Evolutionary conservation across 2,329 filamentous ascomycete species (phyloP).

Genomic region (Canariomyces notabilis): DNA sequence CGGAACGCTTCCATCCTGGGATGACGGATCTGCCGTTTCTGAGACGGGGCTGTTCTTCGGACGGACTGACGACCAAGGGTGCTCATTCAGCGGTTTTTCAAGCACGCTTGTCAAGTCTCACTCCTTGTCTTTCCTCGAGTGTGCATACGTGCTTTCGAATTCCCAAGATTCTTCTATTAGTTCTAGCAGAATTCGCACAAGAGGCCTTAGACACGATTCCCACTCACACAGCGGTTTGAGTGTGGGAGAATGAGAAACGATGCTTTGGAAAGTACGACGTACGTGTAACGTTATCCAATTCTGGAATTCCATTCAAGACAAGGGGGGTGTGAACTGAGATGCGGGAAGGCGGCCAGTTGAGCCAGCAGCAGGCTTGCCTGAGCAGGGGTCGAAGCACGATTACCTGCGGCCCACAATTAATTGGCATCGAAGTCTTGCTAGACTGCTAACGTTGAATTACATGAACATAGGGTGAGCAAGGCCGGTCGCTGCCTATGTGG

Average conservation of each 20-base stretch:
- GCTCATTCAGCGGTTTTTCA: constrained; percentile 11
- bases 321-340: neutral
- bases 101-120: too few species aligned
- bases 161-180: too few species aligned
- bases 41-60: constrained; percentile 6
- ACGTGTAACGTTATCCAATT: too few species aligned
- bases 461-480: neutral
- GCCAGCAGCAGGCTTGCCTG: neutral
- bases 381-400: neutral
- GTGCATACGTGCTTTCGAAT: too few species aligned
- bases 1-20: constrained; percentile 19
- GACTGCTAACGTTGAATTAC: too few species aligned
- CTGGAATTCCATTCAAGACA: neutral
- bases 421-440: neutral
- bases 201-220: too few species aligned
- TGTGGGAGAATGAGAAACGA: too few species aligned
- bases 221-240: too few species aligned
- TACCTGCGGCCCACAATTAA: neutral
- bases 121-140: too few species aligned
- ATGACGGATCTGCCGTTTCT: constrained; percentile 16
- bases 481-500: neutral
- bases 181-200: too few species aligned
- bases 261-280: too few species aligned
- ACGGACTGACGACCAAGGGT: constrained; percentile 2
- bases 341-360: neutral